Evolutionary conservation across 73 alveolate species (phyloP).

Genomic region (Paramecium primaurelia): DNA sequence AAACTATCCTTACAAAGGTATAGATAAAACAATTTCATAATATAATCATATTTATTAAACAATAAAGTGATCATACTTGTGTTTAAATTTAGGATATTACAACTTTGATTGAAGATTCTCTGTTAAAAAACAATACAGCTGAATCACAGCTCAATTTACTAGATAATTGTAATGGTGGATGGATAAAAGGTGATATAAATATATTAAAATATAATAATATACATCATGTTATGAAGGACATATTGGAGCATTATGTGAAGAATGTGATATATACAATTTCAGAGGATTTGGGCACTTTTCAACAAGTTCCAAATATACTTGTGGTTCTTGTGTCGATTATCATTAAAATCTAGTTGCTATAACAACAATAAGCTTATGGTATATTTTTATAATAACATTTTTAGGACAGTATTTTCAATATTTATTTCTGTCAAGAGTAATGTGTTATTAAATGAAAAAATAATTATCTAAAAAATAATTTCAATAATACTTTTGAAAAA

Average conservation of each 20-base stretch:
- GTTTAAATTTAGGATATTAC: not conserved
- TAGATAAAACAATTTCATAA: too few relatives aligned
- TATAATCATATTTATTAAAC: too few relatives aligned
- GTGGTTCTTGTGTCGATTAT: not conserved
- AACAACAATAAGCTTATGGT: not conserved
- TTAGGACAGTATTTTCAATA: not conserved
- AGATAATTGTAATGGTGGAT: constrained; percentile 45
- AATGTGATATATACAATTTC: not conserved
- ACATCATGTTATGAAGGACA: constrained; percentile 36
- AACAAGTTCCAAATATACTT: not conserved
- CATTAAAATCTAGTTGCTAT: not conserved
- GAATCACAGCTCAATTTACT: not conserved
- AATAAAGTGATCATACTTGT: too few relatives aligned
- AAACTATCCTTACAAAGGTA: not conserved
- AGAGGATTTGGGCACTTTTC: not conserved
- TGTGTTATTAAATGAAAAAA: not conserved
- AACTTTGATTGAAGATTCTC: not conserved
- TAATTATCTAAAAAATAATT: too few relatives aligned
- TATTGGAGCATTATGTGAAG: constrained; percentile 61
- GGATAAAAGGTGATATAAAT: constrained; percentile 45
- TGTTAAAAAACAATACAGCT: not conserved
- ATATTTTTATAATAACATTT: too few relatives aligned
- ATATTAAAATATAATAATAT: too few relatives aligned
- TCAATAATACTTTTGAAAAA: too few relatives aligned
- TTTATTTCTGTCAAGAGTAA: not conserved